Evolutionary conservation across 345 rosid genomes (phyloP), one percentile per base, ranked within the genome.

Genomic region (Citropsis articulata): DNA sequence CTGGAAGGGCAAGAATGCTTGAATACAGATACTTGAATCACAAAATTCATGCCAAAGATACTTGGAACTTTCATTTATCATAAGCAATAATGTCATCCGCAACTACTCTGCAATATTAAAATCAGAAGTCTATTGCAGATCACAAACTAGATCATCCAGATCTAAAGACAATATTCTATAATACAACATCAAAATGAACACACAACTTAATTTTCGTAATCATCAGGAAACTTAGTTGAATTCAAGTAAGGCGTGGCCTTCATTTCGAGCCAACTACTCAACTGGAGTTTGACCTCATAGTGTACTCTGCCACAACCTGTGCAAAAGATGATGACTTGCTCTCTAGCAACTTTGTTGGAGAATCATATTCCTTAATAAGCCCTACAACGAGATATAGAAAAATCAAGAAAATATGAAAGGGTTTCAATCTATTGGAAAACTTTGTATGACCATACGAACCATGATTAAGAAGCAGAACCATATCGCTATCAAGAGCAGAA

Each of bases 401-500:
- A 19, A 36, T 80, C 19, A 60, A 19, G 6, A 73, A 73, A 66
- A 36, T 22, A 25, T 35, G 19, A 7, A 12, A 4, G 16, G 2
- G 31, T 42, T 42, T 42, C 25, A 55, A 38, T 28, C 10, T 12
- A 42, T 1, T 33, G 33, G 10, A 21, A 53, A 19, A 13, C 18
- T 14, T 62, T 62, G 31, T 14, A 12, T 4, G 5, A 53, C 25
- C 35, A 25, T 27, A 84, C 90, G 72, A 25, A 92, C 97, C 95
- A 1, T 89, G 73, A 82, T 81, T 90, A 60, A 95, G 85, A 72
- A 95, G 91, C 79, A 95, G 81, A 81, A 93, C 95, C 92, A 89
- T 88, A 78, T 88, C 93, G 28, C 98, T 93, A 60, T 95, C 90
- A 35, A 95, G 86, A 74, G 93, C 91, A 21, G 95, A 93, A 35